These are phyloP conservation scores for Phytophthora tentaculata DNA, from an alignment of 352 stramenopile species.

Conservation along the genomic window DNA sequence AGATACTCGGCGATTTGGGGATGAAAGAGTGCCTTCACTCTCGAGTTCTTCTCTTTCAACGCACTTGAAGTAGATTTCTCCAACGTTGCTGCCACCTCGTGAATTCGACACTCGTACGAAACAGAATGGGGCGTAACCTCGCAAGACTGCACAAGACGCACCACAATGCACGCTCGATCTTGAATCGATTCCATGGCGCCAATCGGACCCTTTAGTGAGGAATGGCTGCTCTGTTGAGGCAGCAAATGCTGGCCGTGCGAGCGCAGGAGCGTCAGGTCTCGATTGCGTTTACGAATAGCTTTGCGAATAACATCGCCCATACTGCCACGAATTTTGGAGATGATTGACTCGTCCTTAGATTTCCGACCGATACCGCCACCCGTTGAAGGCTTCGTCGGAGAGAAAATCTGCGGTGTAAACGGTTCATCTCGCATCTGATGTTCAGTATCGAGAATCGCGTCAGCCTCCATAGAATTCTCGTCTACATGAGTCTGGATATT, in stretches of 20 bases:
- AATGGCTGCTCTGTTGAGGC: slow-evolving; percentile 29
- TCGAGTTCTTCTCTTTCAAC: slow-evolving; percentile 12
- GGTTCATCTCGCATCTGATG: slow-evolving; percentile 62
- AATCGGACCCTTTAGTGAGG: not conserved
- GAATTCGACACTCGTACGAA: slow-evolving; percentile 46
- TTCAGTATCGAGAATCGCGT: slow-evolving; percentile 67
- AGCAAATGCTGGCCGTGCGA: slow-evolving; percentile 63
- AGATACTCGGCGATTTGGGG: slow-evolving; percentile 34
- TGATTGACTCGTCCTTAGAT: slow-evolving; percentile 29
- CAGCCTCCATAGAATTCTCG: slow-evolving; percentile 28
- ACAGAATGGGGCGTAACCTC: slow-evolving; percentile 23
- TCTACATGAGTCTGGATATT: slow-evolving; percentile 7
- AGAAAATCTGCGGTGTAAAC: slow-evolving; percentile 65
- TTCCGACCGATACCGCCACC: slow-evolving; percentile 13
- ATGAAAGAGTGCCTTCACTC: slow-evolving; percentile 48
- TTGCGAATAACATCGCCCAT: slow-evolving; percentile 66
- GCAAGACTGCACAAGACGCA: slow-evolving; percentile 31
- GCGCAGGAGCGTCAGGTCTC: slow-evolving; percentile 67
- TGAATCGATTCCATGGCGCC: slow-evolving; percentile 52
- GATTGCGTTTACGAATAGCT: slow-evolving; percentile 54
- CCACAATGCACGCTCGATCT: slow-evolving; percentile 43
- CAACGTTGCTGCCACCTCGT: slow-evolving; percentile 28
- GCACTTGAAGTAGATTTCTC: slow-evolving; percentile 17
- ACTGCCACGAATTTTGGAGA: slow-evolving; percentile 58
- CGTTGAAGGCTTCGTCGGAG: slow-evolving; percentile 44